These are phyloP conservation scores for Tardiomyces digboiensis DNA, from an alignment of 1,139 yeast species.

Conservation along the genomic window DNA sequence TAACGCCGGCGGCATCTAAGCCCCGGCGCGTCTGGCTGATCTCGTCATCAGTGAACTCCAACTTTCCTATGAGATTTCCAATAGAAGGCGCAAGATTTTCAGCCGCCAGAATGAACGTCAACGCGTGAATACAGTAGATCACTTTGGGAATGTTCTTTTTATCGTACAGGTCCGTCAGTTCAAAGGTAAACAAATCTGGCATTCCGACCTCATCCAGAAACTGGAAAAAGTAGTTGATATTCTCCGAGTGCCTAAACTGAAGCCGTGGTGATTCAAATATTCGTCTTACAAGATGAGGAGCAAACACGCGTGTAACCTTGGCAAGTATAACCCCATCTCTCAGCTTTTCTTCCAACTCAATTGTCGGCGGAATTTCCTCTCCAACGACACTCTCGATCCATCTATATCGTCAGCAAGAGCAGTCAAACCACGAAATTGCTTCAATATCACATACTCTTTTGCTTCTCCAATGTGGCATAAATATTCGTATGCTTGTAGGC, in stretches of 20 bases:
- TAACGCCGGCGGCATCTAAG: slow-evolving; percentile 37
- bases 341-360: slow-evolving; percentile 52
- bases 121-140: slow-evolving; percentile 86
- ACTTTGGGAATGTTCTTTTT: slow-evolving; percentile 91
- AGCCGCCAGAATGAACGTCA: slow-evolving; percentile 59
- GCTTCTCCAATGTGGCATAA: slow-evolving; percentile 86
- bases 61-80: slow-evolving; percentile 51
- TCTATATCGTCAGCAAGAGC: slow-evolving; percentile 7
- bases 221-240: slow-evolving; percentile 75
- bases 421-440: slow-evolving; percentile 15
- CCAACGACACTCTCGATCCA: slow-evolving; percentile 59
- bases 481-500: slow-evolving; percentile 61
- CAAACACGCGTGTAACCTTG: slow-evolving; percentile 59
- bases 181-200: slow-evolving; percentile 82
- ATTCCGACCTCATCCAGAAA: slow-evolving; percentile 62
- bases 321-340: slow-evolving; percentile 85
- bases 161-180: slow-evolving; percentile 87
- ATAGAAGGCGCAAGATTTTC: slow-evolving; percentile 51
- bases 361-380: slow-evolving; percentile 41
- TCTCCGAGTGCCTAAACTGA: slow-evolving; percentile 88
- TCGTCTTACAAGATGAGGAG: slow-evolving; percentile 52
- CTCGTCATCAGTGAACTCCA: slow-evolving; percentile 59
- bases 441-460: slow-evolving; percentile 40
- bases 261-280: slow-evolving; percentile 52
- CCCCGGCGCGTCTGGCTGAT: slow-evolving; percentile 59